Evolutionary conservation across 2,329 filamentous ascomycete species (phyloP), one percentile per base, ranked within the genome.

Genomic region (Blastomyces emzantsi): DNA sequence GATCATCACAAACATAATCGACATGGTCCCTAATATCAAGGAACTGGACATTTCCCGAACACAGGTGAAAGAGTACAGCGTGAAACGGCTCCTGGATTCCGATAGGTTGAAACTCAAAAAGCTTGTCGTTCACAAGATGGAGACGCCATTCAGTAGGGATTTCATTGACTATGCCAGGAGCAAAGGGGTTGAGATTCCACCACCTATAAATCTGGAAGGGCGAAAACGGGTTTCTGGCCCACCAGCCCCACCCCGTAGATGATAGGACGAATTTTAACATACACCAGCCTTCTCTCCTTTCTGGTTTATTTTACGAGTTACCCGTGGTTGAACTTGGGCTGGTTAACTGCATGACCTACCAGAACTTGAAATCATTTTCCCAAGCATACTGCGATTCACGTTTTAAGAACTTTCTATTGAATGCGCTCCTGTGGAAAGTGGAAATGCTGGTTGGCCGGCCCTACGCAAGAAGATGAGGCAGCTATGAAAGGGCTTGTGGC

Each of bases 1-100:
- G 1, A 55, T 65, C 5, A 64, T 72, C 0, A 49, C 61, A 1
- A 9, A 30, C 9, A 63, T 77, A 1, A 62, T 71, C 13, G 51
- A 65, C 1, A 60, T 54, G 13, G 66, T 77, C 52, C 67, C 68
- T 0, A 68, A 71, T 1, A 60, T 78, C 19, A 74, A 72, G 58
- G 64, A 70, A 1, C 68, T 78, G 5, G 65, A 77, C 65, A 30
- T 78, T 9, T 73, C 73, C 0, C 67, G 67, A 47, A 77, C 74
- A 0, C 64, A 62, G 15, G 70, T 78, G 6, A 76, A 73, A 5
- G 76, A 76, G 0, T 64, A 69, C 19, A 68, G 72, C 1, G 67
- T 78, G 47, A 75, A 74, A 41, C 67, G 62, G n/a, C 64, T 77
- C 28, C 72, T 71, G 9, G 63, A 66, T 39, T 49, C 61, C 3